phyloP scores from a whole-genome alignment of 2,329 filamentous ascomycete species.

The Gliomastix tumulicola region DNA sequence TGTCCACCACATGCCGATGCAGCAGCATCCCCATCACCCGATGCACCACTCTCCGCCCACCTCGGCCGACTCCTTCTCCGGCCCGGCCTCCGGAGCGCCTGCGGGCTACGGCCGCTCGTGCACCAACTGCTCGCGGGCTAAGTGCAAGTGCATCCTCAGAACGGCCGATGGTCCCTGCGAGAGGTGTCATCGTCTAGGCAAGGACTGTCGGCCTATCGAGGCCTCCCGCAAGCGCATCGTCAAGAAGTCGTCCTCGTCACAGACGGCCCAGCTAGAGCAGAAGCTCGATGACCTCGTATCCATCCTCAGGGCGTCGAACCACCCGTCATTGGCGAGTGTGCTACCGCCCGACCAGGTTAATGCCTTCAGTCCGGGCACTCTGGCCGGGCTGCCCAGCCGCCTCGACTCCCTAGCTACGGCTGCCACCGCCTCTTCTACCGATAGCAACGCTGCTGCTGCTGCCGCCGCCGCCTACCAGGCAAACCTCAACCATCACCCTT shows the following conservation, averaged over 20 bases:
- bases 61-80: slow-evolving; percentile 1
- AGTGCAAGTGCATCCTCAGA: slow-evolving; percentile 40
- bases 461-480: slow-evolving; percentile 1
- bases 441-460: slow-evolving; percentile 3
- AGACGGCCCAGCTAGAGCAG: slow-evolving; percentile 39
- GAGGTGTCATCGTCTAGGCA: slow-evolving; percentile 36
- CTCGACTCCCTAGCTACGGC: slow-evolving; percentile 28
- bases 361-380: no score
- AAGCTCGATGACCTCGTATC: slow-evolving; percentile 41
- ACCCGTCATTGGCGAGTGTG: no score
- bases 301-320: slow-evolving; percentile 23
- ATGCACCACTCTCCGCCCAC: no score
- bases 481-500: neutral
- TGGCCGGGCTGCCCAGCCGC: slow-evolving; percentile 20
- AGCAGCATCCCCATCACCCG: neutral
- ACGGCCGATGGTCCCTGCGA: slow-evolving; percentile 24
- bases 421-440: slow-evolving; percentile 20
- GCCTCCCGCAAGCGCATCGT: slow-evolving; percentile 28
- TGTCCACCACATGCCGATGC: neutral
- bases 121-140: slow-evolving; percentile 37
- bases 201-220: slow-evolving; percentile 36
- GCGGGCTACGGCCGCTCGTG: slow-evolving; percentile 36
- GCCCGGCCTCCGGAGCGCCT: slow-evolving; percentile 10
- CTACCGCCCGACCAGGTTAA: slow-evolving; percentile 2
- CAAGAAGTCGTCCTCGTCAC: slow-evolving; percentile 23